Conservation (phyloP, 2,329 filamentous ascomycete genomes). For the Chaetomium olivaceum region DNA sequence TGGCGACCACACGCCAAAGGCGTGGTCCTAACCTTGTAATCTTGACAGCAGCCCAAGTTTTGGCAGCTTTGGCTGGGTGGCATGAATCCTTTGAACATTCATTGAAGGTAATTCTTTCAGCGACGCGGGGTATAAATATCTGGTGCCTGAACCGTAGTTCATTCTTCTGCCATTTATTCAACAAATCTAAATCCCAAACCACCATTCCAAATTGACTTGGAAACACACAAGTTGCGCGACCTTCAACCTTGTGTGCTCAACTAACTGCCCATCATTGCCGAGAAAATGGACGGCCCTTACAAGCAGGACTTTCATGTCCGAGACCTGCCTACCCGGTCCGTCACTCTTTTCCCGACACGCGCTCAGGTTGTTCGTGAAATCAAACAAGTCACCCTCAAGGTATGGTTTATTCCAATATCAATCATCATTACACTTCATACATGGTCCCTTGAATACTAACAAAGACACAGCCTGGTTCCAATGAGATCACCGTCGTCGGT, state of each 20-base stretch:
- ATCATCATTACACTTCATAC: not conserved
- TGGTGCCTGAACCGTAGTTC: not conserved
- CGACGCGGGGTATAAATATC: not conserved
- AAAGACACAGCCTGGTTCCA: conserved; percentile 49
- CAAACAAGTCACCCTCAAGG: conserved; percentile 52
- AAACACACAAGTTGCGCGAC: not conserved
- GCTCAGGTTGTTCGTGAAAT: conserved; percentile 64
- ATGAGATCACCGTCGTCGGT: conserved; percentile 58
- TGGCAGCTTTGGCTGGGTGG: not conserved
- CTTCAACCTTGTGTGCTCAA: too few relatives aligned
- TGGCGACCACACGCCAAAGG: too few relatives aligned
- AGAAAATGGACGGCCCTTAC: conserved; percentile 43
- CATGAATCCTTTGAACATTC: not conserved
- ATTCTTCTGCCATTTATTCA: not conserved
- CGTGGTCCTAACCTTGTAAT: too few relatives aligned
- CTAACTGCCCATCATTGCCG: not conserved
- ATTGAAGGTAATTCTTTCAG: not conserved
- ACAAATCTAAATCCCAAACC: not conserved
- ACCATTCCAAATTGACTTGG: not conserved
- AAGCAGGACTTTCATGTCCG: conserved; percentile 56
- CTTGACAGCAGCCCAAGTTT: too few relatives aligned
- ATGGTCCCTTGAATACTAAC: not conserved
- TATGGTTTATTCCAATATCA: conserved; percentile 28
- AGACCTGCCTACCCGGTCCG: conserved; percentile 59
- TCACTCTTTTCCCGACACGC: conserved; percentile 62